Conservation (phyloP, 129 eudicot genomes). For the Escallonia rubra region DNA sequence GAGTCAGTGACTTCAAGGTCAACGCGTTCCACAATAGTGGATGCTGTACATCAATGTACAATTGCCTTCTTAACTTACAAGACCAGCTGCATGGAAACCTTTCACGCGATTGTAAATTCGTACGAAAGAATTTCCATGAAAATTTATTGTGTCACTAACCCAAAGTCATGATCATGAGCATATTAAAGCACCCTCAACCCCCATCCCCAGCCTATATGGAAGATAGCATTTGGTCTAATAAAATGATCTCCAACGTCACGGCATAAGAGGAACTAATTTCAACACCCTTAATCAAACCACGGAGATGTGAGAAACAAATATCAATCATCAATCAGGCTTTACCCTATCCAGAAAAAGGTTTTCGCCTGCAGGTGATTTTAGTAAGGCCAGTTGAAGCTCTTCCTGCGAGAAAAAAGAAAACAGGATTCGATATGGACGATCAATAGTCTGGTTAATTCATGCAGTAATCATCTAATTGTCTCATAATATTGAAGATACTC, state of each 20-base stretch:
- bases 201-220: not conserved
- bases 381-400: slow-evolving; percentile 51
- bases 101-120: not conserved
- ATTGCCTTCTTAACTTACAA: no score
- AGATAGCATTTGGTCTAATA: no score
- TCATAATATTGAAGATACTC: not conserved
- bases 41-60: no score
- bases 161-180: no score
- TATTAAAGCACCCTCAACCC: not conserved
- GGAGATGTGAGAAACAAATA: no score
- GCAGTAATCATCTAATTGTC: not conserved
- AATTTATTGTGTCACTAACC: no score
- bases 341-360: slow-evolving; percentile 56
- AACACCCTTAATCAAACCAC: no score
- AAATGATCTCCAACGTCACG: no score
- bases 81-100: not conserved
- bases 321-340: not conserved
- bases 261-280: no score
- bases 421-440: no score
- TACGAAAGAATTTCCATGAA: no score
- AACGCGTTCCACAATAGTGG: not conserved
- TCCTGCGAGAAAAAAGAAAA: slow-evolving; percentile 17
- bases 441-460: no score
- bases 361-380: slow-evolving; percentile 32
- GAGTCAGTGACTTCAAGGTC: not conserved